Base-by-base conservation (phyloP, 176 grass and related monocot genomes). In the Thinopyrum elongatum region DNA sequence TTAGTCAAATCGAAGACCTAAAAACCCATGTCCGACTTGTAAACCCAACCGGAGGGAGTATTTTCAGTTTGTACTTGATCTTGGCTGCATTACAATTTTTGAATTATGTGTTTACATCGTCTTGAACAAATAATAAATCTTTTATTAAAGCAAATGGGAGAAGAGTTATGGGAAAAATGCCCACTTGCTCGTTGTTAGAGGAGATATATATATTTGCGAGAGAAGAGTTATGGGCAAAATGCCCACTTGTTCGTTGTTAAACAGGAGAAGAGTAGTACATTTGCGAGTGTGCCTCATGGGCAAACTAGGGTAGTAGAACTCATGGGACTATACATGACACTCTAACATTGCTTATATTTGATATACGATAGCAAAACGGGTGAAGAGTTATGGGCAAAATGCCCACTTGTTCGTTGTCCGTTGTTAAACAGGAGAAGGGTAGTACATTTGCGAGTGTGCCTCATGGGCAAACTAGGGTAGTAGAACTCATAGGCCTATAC, bases 51-150 rank as follows among this genome's bases (percentile, higher is more conserved):
- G 5, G 49, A 51, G 47, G 47, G 47, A 19, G 49, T 53, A 58
- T 74, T 83, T 30, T 74, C 9, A 53, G 3, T 63, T 74, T 74
- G 9, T 44, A 23, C 4, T 64, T 5, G 19, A 63, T 75, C 82
- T 84, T 44, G 58, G 70, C 62, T 75, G 7, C 27, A 11, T 75
- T 75, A 61, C 57, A 23, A 62, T 63, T 75, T 64, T 39, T 69
- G 29, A 68, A 60, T 74, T 46, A 16, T 33, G 13, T 47, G 53
- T n/a, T 71, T 60, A 44, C 13, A 80, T 86, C 2, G 2, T 72
- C 72, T 80, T 70, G 33, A 41, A 58, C 47, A 66, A 64, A 28
- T 74, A 47, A 47, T 22, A 74, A 30, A 17, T 51, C 42, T 51
- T 75, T 29, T 75, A 3, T 75, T 75, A 30, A 75, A 75, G 42